Base-by-base conservation (phyloP, 2,329 filamentous ascomycete genomes). In the Monascus ruber region DNA sequence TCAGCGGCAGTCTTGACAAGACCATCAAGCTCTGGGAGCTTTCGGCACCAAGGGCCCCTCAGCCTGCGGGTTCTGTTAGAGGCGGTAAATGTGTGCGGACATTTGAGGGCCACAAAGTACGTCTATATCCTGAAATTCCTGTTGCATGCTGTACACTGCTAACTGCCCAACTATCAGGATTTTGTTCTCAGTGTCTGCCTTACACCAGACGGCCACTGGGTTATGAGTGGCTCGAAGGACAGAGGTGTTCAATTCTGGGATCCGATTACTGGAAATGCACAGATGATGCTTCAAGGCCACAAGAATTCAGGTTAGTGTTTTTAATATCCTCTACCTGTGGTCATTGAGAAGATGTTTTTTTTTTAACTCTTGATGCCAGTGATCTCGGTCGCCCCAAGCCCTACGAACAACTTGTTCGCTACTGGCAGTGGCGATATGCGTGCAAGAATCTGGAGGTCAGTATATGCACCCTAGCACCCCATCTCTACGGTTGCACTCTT, bases 11-110 rank as follows among this genome's bases (percentile, higher is more conserved):
- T 73, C 70, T 96, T 51, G 91, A 98, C 62, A 94, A 94, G 73
- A 96, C 89, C 0, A 96, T 96, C 72, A 94, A 95, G 72, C 94
- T 96, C 83, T 98, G 91, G 88, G 88, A 95, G 69, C 74, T 98
- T 37, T 81, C 76, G 40, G 76, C 83, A 24, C 77, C 81, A 34
- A 76, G 83, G 51, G 72, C 73, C 50, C 76, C 80, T 53, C 74
- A 79, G 42, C 73, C 77, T 35, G 77, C 75, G 56, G 73, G 76
- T 34, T 77, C 74, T 27, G 74, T 81, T 6, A 93, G 91, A 70
- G 83, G 83, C 29, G 89, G 91, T 52, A 86, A 94, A 62, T 96
- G 91, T 60, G 81, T 95, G 54, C 86, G 88, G 69, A 96, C 89
- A 1, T 98, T 96, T 54, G 91, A 96, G 58, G 91, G 91, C 37